Base-by-base conservation (phyloP, 225 moss, liverwort and hornwort species). In the Polytrichum commune region DNA sequence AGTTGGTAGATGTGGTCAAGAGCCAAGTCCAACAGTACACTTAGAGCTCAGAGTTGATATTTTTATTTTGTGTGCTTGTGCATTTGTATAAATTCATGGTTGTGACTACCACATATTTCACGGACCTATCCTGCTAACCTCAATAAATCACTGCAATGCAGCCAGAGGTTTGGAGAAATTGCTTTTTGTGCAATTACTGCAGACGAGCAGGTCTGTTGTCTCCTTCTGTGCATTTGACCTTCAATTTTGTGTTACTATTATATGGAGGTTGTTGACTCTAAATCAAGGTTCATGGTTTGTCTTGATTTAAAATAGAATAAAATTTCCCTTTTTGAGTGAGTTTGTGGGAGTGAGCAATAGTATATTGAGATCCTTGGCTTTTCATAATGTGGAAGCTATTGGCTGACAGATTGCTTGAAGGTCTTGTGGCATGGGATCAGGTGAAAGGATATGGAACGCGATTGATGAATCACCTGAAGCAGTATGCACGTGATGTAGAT, bases 391-490 rank as follows among this genome's bases (percentile, higher is more conserved):
- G 27, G 62, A 27, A 63, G 25, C 27, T 27, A 24, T 63, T 60
- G 56, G 13, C 33, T 70, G 70, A 58, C 29, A 26, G 62, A 63
- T 27, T 70, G 57, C 70, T 58, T 55, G 54, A 70, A 54, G 53
- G 18, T 13, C 19, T 19, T 54, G 53, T 32, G 27, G 79, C 64
- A 54, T 81, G 66, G 28, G 87, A 84, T 82, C 89, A 98, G 92
- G 98, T 98, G 68, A 98, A 98, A 83, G 98, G 98, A 1, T 98
- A 93, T 76, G 98, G 98, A 58, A 98, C 98, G 65, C 84, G 98
- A 69, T 88, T 98, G 87, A 98, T 98, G 98, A 98, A 98, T 78
- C 98, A 98, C 77, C 83, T 98, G 79, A 98, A 98, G 83, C 91
- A 98, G 76, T 95, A 98, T 78, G 95, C 95, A 24, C 91, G 98